Percentiles rank a stretch among this genome's conserved stretches.
Evolutionary conservation across 75 land plant species (phyloP).

Genomic region (Cryptomeria japonica): DNA sequence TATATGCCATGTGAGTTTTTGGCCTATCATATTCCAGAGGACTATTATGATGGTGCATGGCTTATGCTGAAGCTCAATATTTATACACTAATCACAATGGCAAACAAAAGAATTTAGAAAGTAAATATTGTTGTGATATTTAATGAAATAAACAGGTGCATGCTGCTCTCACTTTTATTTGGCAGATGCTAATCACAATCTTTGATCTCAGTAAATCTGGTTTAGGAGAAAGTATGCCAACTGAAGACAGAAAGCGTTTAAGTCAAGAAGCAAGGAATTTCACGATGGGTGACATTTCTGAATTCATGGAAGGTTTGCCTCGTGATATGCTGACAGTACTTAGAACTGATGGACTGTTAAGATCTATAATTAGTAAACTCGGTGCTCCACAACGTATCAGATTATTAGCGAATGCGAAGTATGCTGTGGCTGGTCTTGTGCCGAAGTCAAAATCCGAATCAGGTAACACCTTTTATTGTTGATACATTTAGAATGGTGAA

Average conservation of each 20-base stretch:
- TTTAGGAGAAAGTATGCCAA: slow-evolving; percentile 74
- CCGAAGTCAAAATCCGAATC: slow-evolving; percentile 26
- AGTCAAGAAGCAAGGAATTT: slow-evolving; percentile 66
- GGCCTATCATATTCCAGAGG: neutral
- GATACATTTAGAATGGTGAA: neutral
- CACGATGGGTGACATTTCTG: slow-evolving; percentile 85
- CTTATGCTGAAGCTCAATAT: neutral
- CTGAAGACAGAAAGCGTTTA: slow-evolving; percentile 59
- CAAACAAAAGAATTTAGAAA: neutral
- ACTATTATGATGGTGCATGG: neutral
- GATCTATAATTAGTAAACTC: slow-evolving; percentile 68
- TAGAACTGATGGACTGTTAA: slow-evolving; percentile 70
- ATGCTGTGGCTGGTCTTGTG: slow-evolving; percentile 70
- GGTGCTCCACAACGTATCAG: slow-evolving; percentile 66
- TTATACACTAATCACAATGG: neutral
- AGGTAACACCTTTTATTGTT: slow-evolving; percentile 24
- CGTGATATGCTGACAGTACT: slow-evolving; percentile 66
- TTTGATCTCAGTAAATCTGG: slow-evolving; percentile 64
- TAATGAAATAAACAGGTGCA: neutral
- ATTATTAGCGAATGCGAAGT: slow-evolving; percentile 70
- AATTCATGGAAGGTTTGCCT: slow-evolving; percentile 92
- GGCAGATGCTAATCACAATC: slow-evolving; percentile 10
- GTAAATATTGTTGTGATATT: neutral
- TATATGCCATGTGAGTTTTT: neutral
- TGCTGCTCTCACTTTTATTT: neutral